These are phyloP conservation scores for Coemansia sp. DNA, from an alignment of 192 early-diverging fungal species.

Conservation along the genomic window DNA sequence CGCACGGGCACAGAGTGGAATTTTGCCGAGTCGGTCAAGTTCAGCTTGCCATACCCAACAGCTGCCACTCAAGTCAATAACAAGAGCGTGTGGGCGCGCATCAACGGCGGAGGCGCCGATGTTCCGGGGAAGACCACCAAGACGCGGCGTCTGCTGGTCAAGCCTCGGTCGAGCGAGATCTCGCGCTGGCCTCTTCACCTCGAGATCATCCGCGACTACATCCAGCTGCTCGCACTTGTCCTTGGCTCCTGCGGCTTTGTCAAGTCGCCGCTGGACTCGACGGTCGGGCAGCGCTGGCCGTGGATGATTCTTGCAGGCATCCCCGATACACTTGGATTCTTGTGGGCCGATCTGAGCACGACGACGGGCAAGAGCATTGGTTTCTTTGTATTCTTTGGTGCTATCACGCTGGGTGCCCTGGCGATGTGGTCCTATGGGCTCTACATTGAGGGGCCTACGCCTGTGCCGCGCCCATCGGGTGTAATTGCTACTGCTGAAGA, in stretches of 20 bases:
- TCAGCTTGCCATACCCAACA: slow-evolving; percentile 49
- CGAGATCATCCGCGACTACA: slow-evolving; percentile 42
- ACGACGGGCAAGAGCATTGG: slow-evolving; percentile 42
- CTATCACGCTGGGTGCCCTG: slow-evolving; percentile 10
- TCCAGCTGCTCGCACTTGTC: slow-evolving; percentile 39
- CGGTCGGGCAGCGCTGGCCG: slow-evolving; percentile 31
- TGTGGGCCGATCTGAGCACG: slow-evolving; percentile 50
- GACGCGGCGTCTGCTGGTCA: slow-evolving; percentile 13
- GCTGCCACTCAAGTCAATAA: slow-evolving; percentile 14
- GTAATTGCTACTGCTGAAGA: background rate
- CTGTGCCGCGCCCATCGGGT: background rate
- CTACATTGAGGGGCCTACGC: slow-evolving; percentile 24
- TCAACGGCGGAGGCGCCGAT: background rate
- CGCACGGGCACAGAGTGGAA: slow-evolving; percentile 48
- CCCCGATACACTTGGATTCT: slow-evolving; percentile 34
- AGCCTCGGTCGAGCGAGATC: slow-evolving; percentile 23
- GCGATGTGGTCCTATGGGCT: slow-evolving; percentile 37
- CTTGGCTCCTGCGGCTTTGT: slow-evolving; percentile 31
- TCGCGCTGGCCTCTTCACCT: slow-evolving; percentile 34
- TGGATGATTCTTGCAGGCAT: slow-evolving; percentile 36
- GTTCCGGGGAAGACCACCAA: background rate
- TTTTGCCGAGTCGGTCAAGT: slow-evolving; percentile 37
- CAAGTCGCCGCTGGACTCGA: slow-evolving; percentile 26
- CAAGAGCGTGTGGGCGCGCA: slow-evolving; percentile 14
- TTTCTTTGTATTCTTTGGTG: slow-evolving; percentile 41